These are phyloP conservation scores for Syzygium grande DNA, from an alignment of 345 rosid genomes.

Conservation along the genomic window DNA sequence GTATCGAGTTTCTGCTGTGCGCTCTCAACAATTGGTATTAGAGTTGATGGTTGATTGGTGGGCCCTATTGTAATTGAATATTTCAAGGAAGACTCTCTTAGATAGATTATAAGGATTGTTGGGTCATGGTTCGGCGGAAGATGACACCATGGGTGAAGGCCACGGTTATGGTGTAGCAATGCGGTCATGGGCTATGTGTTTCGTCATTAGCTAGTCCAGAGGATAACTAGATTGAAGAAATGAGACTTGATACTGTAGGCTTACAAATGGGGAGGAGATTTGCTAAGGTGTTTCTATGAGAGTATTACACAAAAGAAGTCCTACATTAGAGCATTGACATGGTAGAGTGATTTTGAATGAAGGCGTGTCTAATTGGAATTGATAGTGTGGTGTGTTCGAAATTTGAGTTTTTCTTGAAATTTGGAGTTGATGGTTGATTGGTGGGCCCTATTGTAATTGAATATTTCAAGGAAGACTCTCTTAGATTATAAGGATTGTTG, in stretches of 20 bases:
- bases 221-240: background rate
- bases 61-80: accelerated
- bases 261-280: background rate
- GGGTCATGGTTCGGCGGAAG: background rate
- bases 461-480: too few relatives aligned
- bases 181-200: background rate
- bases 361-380: background rate
- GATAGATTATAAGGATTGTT: background rate
- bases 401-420: background rate
- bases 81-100: background rate
- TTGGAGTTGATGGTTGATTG: too few relatives aligned
- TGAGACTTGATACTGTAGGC: background rate
- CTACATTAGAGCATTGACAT: background rate
- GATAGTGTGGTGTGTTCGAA: background rate
- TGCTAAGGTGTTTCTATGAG: background rate
- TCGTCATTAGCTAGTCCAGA: background rate
- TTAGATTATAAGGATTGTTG: too few relatives aligned
- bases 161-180: background rate
- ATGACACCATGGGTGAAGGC: background rate
- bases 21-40: background rate
- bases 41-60: background rate
- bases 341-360: background rate
- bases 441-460: too few relatives aligned
- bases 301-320: background rate
- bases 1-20: background rate